Base-by-base conservation (phyloP, 805 yeast species). In the Candida pseudofarinosa region DNA sequence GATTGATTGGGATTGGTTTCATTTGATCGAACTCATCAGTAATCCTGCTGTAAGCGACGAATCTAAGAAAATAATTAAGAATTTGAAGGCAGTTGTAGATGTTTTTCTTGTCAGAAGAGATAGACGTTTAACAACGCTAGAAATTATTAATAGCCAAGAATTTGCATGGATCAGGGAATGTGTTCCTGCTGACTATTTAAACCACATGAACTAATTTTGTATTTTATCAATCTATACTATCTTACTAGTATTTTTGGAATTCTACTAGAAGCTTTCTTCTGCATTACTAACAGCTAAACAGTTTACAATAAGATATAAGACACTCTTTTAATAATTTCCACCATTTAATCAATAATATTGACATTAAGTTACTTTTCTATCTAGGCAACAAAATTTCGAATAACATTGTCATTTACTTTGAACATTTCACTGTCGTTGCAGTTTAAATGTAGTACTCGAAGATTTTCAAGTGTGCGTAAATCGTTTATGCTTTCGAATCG, bases 1-100 rank as follows among this genome's bases (percentile, higher is more conserved):
- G 56, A 81, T 88, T 31, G 93, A 87, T 47, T 93, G 99, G 99
- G 76, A 74, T 31, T 91, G 98, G 98, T 73, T 68, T 42, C 72
- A 72, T 1, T 65, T 64, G 4, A 41, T 48, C 10, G 58, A 60
- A 3, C 33, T 54, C 33, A 34, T 52, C 35, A 38, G 35, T 5
- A 45, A 46, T 17, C 38, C 41, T 1, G 33, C 18, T 1, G 18
- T 52, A 2, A 49, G 50, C 8, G 42, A 40, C 5, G 53, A 53
- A 19, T 51, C 54, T 14, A 52, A 50, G 38, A 13, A 15, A 2
- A 54, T 61, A 3, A 45, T 64, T 18, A 20, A 17, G 0, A 51
- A 55, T 13, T 51, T 69, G 42, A 59, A 59, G 47, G 38, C 38
- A 19, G 38, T 68, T 4, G 73, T 62, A 12, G 71, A 67, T 2